Base-by-base conservation (phyloP, 352 stramenopile genomes). In the Phytophthora tentaculata region DNA sequence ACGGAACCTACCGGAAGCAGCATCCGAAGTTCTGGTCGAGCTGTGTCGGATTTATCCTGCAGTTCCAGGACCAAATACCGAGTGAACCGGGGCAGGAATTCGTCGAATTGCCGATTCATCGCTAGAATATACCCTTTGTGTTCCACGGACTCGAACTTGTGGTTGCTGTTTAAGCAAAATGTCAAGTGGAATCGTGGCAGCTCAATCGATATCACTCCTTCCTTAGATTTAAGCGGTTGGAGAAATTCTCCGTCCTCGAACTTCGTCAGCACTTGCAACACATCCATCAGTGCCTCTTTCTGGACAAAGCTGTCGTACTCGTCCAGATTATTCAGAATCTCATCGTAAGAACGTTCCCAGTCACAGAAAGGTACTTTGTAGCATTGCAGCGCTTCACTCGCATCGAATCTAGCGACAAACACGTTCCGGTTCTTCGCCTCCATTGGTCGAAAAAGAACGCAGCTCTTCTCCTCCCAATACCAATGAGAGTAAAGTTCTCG, bases 221-320 rank as follows among this genome's bases (percentile, higher is more conserved):
- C 12, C 32, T 51, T 26, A n/a, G 69, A 65, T 9, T 43, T 60
- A 5, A 81, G 55, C 1, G 67, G 51, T 58, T 88, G 71, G 9
- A 86, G 73, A 47, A 70, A 87, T 6, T 71, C 10, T 3, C 14
- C 8, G 4, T 50, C 24, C 41, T 90, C 81, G 20, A 90, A 86
- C 56, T 90, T 90, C 20, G n/a, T 24, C 24, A 88, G 19, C 0
- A 81, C 50, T 0, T 35, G 19, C 39, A 47, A 5, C 63, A 16
- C 1, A 81, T 24, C 0, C 26, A 16, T 3, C 24, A 71, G 52
- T 3, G 44, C 14, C 0, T 54, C n/a, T 3, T 79, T 52, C 39
- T 14, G 39, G 7, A 39, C 32, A 14, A 39, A 39, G 2, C 32
- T 39, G 32, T 39, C 32, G 12, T 39, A 39, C 7, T 39, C 10